A percentile compares a stretch with the other conserved stretches of the same genome.
Conservation (phyloP, 441 rosid genomes). For the Raphanus hybrid region DNA sequence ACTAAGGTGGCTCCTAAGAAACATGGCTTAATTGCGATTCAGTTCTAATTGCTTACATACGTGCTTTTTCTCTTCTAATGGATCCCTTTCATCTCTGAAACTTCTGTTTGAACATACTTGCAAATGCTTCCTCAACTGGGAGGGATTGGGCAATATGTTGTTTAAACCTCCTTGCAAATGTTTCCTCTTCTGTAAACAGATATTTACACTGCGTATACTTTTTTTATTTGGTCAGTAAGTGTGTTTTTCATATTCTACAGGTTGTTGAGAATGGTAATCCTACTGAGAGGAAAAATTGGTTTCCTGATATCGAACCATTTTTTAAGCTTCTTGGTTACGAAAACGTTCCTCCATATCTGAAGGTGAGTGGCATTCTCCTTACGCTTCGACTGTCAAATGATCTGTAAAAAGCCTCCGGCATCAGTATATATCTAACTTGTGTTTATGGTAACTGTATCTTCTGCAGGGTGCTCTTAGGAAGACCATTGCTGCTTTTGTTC, state of each 20-base stretch:
- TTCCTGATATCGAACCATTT: slow-evolving; percentile 91
- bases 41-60: background rate
- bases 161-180: slow-evolving; percentile 16
- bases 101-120: slow-evolving; percentile 1
- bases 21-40: slow-evolving; percentile 3
- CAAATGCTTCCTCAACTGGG: slow-evolving; percentile 5
- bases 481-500: slow-evolving; percentile 76
- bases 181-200: slow-evolving; percentile 6
- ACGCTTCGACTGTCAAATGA: slow-evolving; percentile 11
- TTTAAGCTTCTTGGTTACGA: slow-evolving; percentile 98
- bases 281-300: slow-evolving; percentile 86
- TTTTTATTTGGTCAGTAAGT: slow-evolving; percentile 21
- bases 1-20: background rate
- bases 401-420: slow-evolving; percentile 25
- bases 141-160: slow-evolving; percentile 5
- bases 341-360: slow-evolving; percentile 90
- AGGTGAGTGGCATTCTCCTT: slow-evolving; percentile 55
- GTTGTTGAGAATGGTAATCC: slow-evolving; percentile 85
- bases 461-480: slow-evolving; percentile 91
- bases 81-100: slow-evolving; percentile 9
- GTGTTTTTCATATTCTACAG: slow-evolving; percentile 14
- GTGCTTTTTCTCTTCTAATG: slow-evolving; percentile 5
- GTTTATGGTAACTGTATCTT: slow-evolving; percentile 32
- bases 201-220: slow-evolving; percentile 4
- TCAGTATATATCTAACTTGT: slow-evolving; percentile 25